phyloP scores from a whole-genome alignment of 345 rosid genomes.

The Gossypium anomalum region DNA sequence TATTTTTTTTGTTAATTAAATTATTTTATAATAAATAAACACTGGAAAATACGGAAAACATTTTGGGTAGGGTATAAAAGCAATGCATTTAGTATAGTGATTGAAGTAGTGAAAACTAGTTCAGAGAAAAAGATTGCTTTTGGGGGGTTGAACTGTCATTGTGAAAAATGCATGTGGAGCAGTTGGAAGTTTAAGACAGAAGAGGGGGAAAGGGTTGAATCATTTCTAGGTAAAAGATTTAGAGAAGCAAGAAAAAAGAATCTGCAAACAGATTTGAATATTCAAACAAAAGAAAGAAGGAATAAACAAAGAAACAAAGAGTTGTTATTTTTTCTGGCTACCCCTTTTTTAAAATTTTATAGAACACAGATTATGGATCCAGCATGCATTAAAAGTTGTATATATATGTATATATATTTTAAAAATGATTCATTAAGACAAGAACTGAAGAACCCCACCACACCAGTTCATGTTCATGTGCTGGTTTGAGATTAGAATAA shows the following conservation, averaged over 20 bases:
- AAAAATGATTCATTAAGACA: slow-evolving; percentile 9
- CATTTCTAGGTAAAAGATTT: slow-evolving; percentile 4
- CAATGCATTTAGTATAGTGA: no score
- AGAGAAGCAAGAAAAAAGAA: slow-evolving; percentile 3
- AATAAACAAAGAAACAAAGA: slow-evolving; percentile 14
- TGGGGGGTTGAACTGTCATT: neutral
- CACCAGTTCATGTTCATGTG: slow-evolving; percentile 25
- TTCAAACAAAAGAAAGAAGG: slow-evolving; percentile 14
- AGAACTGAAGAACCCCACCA: slow-evolving; percentile 22
- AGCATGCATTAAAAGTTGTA: slow-evolving; percentile 37
- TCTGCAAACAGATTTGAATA: slow-evolving; percentile 12
- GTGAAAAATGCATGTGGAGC: slow-evolving; percentile 33
- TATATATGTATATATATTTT: neutral
- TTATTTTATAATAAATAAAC: no score
- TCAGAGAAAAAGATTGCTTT: neutral
- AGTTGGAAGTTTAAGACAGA: slow-evolving; percentile 20
- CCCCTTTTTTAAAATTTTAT: neutral
- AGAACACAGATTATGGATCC: slow-evolving; percentile 34
- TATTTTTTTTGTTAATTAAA: no score
- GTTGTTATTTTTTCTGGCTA: neutral
- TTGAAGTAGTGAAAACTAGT: neutral
- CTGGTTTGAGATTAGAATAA: neutral
- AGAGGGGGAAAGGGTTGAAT: slow-evolving; percentile 20
- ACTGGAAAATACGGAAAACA: no score
- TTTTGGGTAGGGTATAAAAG: no score